These are phyloP conservation scores for Nothophaeocryptopus gaeumannii DNA, from an alignment of 2,329 filamentous ascomycete genomes.

Conservation along the genomic window DNA sequence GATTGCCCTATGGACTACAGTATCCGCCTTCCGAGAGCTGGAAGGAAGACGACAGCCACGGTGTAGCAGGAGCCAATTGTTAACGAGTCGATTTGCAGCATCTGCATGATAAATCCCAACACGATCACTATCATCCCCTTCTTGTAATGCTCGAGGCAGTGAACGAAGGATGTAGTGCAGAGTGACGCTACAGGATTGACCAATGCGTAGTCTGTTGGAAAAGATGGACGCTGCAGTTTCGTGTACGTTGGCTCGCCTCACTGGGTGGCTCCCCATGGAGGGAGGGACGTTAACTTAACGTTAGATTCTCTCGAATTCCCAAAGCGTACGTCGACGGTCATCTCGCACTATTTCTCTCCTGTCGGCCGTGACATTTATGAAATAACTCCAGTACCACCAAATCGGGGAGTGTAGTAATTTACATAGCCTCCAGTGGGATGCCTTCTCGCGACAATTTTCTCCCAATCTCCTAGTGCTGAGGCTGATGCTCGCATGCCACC, in stretches of 20 bases:
- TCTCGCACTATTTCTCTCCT: no score
- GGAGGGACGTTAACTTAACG: constrained; percentile 2
- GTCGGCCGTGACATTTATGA: no score
- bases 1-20: constrained; percentile 4
- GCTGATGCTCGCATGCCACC: no score
- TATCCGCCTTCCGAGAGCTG: background rate
- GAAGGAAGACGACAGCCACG: background rate
- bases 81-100: constrained; percentile 1
- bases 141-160: constrained; percentile 2
- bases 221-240: background rate
- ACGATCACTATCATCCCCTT: background rate
- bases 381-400: no score
- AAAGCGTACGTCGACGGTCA: no score
- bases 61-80: background rate
- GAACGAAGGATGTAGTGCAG: background rate
- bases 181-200: background rate
- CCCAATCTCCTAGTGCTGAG: no score
- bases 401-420: no score
- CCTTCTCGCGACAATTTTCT: no score
- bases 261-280: constrained; percentile 2
- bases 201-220: background rate
- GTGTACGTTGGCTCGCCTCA: constrained; percentile 1
- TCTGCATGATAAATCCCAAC: background rate
- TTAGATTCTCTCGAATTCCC: no score
- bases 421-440: no score